These are phyloP conservation scores for Talaromyces piceae DNA, from an alignment of 2,329 filamentous ascomycete genomes.

Conservation along the genomic window DNA sequence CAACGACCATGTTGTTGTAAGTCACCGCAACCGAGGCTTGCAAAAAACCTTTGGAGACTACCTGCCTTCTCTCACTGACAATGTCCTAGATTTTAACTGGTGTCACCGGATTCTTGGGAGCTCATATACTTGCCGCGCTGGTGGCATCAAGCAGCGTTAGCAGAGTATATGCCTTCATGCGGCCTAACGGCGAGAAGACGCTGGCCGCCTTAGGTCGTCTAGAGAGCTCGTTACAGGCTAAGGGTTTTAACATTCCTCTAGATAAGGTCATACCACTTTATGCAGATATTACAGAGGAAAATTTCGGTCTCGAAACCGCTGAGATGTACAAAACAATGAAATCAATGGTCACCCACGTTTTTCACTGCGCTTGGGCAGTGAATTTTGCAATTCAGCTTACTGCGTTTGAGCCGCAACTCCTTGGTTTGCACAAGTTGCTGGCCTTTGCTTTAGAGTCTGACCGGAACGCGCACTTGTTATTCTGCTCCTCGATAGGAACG, in stretches of 20 bases:
- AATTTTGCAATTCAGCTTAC: slow-evolving; percentile 47
- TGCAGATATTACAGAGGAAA: slow-evolving; percentile 31
- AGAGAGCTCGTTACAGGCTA: slow-evolving; percentile 17
- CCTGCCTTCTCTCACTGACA: background rate
- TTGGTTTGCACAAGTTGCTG: slow-evolving; percentile 36
- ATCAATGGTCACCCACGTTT: slow-evolving; percentile 37
- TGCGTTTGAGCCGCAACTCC: slow-evolving; percentile 42
- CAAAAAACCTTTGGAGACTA: background rate
- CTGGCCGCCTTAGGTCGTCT: slow-evolving; percentile 17
- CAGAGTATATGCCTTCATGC: slow-evolving; percentile 32
- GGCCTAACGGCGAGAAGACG: slow-evolving; percentile 13
- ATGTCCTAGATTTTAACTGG: slow-evolving; percentile 31
- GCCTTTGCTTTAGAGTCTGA: slow-evolving; percentile 1
- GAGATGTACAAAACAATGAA: slow-evolving; percentile 33
- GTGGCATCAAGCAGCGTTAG: slow-evolving; percentile 29
- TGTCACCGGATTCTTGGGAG: slow-evolving; percentile 39
- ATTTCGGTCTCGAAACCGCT: slow-evolving; percentile 33
- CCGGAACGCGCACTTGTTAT: slow-evolving; percentile 32
- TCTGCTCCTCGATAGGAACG: slow-evolving; percentile 47
- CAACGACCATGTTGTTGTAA: slow-evolving; percentile 17
- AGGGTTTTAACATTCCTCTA: slow-evolving; percentile 3
- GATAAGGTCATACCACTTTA: slow-evolving; percentile 35
- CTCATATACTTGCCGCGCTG: slow-evolving; percentile 33
- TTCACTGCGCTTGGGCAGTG: slow-evolving; percentile 50
- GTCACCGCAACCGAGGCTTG: slow-evolving; percentile 4